phyloP scores from a whole-genome alignment of 2,329 filamentous ascomycete genomes.

The Cordyceps javanica region DNA sequence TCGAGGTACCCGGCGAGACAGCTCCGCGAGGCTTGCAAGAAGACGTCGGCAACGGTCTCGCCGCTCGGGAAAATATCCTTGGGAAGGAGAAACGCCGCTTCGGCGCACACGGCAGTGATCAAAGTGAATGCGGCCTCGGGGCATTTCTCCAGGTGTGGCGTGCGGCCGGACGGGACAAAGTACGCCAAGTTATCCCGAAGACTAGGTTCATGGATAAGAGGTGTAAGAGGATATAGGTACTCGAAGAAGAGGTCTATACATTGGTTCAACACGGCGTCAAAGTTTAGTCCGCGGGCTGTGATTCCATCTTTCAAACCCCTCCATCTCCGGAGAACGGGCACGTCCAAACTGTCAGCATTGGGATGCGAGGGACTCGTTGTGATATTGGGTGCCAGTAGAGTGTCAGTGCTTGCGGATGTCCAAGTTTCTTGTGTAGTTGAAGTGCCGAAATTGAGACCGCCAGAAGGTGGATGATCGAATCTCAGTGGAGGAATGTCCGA shows the following conservation, averaged over 20 bases:
- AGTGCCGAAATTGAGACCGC: not conserved
- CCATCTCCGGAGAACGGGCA: conserved; percentile 26
- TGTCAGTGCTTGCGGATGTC: not conserved
- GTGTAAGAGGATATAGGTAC: conserved; percentile 37
- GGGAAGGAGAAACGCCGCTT: conserved; percentile 34
- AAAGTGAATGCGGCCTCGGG: conserved; percentile 34
- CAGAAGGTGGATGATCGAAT: not conserved
- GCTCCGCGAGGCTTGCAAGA: conserved; percentile 33
- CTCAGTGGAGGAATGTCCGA: not conserved
- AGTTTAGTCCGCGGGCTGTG: conserved; percentile 19
- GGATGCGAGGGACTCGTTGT: not conserved
- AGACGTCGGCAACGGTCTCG: conserved; percentile 29
- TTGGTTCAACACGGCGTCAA: conserved; percentile 23
- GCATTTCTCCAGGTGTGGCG: conserved; percentile 23
- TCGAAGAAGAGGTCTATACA: conserved; percentile 37
- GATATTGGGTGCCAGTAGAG: not conserved
- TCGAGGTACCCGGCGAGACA: conserved; percentile 34
- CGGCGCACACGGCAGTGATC: conserved; percentile 38
- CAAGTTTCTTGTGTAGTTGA: not conserved
- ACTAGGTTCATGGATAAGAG: conserved; percentile 35
- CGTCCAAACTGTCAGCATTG: not conserved
- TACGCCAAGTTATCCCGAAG: conserved; percentile 29
- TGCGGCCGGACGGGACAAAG: conserved; percentile 19
- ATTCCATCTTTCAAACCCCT: conserved; percentile 20
- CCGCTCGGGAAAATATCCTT: conserved; percentile 34